Evolutionary conservation across 2,329 filamentous ascomycete genomes (phyloP).

Genomic region (Endoconidiophora laricicola): DNA sequence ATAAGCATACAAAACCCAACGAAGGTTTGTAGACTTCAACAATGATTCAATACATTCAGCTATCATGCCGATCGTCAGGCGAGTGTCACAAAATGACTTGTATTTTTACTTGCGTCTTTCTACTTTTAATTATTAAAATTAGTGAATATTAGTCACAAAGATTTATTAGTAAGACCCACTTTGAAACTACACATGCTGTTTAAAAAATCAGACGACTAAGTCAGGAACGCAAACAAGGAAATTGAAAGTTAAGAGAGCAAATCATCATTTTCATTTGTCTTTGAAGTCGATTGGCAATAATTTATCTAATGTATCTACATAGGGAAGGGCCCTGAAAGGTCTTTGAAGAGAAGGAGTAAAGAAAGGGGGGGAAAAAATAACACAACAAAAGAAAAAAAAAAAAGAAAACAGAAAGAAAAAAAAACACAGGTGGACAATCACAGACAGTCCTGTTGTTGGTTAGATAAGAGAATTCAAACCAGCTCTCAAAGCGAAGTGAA

Average conservation of each 20-base stretch:
- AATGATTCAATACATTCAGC: not conserved
- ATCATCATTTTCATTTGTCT: too few relatives aligned
- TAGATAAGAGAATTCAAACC: not conserved
- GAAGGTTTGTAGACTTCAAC: not conserved
- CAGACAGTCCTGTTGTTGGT: not conserved
- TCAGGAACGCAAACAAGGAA: too few relatives aligned
- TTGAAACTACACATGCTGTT: too few relatives aligned
- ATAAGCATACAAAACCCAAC: too few relatives aligned
- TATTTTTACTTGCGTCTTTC: too few relatives aligned
- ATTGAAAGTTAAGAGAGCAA: too few relatives aligned
- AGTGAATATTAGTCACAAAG: too few relatives aligned
- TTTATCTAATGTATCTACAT: not conserved
- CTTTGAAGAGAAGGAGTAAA: not conserved
- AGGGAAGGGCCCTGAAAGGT: not conserved
- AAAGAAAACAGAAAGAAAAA: slow-evolving; percentile 5
- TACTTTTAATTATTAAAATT: too few relatives aligned
- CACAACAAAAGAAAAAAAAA: slow-evolving; percentile 1
- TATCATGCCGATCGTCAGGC: not conserved
- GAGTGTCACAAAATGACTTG: not conserved
- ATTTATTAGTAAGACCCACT: too few relatives aligned
- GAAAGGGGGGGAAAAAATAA: not conserved
- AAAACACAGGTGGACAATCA: slow-evolving; percentile 6
- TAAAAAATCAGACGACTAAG: too few relatives aligned
- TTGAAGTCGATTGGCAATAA: too few relatives aligned
- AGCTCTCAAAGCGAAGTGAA: too few relatives aligned